Base-by-base conservation (phyloP, 352 stramenopile species). In the Phytophthora fragariae region DNA sequence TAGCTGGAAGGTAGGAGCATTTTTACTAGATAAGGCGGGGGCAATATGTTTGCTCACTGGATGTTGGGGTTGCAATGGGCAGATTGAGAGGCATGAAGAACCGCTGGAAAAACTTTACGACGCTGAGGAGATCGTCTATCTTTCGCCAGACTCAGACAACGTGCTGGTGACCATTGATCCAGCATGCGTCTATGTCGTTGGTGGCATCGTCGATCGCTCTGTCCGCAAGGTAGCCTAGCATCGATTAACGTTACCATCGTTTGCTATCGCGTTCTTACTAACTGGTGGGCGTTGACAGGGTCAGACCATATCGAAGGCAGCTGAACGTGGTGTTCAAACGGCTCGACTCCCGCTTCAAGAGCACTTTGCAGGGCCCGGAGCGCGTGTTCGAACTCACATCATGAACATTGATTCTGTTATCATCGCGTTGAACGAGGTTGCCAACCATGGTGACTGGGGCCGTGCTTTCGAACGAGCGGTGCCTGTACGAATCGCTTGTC, bases 121-220 rank as follows among this genome's bases (percentile, higher is more conserved):
- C 4, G 27, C 61, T n/a, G 27, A 83, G 7, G 54, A 91, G 39
- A 65, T 97, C 35, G 68, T 98, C 8, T 96, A 97, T 57, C 63
- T 98, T 17, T 96, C 89, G 1, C 91, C 92, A 5, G 92, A 98
- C 61, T 88, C 90, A n/a, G 67, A 84, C 0, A 81, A 92, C 21
- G 75, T 92, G 5, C 80, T 98, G 0, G 47, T 74, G 1, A 50
- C 72, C 4, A 39, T 98, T 5, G 76, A 94, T 60, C 70, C 76
- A 19, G 41, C 58, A 15, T 72, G 55, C 8, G 79, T 93, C 9
- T 97, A 97, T 69, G 80, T 97, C 46, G 72, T 97, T 46, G 90
- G 90, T 29, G 91, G 88, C 27, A 95, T 97, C 59, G 86, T 95
- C 29, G 91, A 97, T 50, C 88, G 90, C 21, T 92, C 91, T 2